phyloP scores from a whole-genome alignment of 495 filamentous ascomycete species.

The Rhizodiscina lignyota region DNA sequence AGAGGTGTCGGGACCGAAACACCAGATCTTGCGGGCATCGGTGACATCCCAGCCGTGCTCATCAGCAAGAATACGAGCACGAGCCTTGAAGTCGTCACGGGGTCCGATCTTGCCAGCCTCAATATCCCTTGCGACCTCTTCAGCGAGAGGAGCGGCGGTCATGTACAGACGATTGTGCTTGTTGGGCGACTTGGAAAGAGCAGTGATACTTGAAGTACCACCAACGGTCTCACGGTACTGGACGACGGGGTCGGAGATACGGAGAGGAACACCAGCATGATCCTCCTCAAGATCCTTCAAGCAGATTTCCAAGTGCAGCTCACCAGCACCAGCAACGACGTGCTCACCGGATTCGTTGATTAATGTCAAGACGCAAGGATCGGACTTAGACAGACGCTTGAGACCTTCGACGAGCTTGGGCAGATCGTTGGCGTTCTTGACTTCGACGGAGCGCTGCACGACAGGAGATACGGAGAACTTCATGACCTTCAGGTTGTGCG shows the following conservation, averaged over 20 bases:
- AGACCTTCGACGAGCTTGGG: slow-evolving; percentile 99
- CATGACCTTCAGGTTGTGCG: slow-evolving; percentile 99
- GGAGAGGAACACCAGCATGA: slow-evolving; percentile 94
- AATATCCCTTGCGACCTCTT: slow-evolving; percentile 83
- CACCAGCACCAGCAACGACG: slow-evolving; percentile 96
- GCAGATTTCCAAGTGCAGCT: slow-evolving; percentile 99
- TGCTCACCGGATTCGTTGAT: slow-evolving; percentile 92
- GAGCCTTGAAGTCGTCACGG: slow-evolving; percentile 98
- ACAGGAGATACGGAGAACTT: slow-evolving; percentile 99
- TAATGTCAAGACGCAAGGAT: slow-evolving; percentile 86
- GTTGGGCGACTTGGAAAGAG: slow-evolving; percentile 98
- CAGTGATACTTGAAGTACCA: slow-evolving; percentile 73
- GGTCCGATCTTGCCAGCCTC: slow-evolving; percentile 83
- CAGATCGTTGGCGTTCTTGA: slow-evolving; percentile 99
- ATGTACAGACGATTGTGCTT: slow-evolving; percentile 99
- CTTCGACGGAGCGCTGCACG: slow-evolving; percentile 95
- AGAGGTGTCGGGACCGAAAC: slow-evolving; percentile 94
- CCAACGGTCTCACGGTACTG: slow-evolving; percentile 92
- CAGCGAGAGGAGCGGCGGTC: slow-evolving; percentile 69
- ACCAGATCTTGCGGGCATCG: slow-evolving; percentile 99
- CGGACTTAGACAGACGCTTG: slow-evolving; percentile 99
- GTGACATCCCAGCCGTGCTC: slow-evolving; percentile 99
- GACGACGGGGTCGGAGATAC: slow-evolving; percentile 92
- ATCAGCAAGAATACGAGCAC: slow-evolving; percentile 91
- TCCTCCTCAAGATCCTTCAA: slow-evolving; percentile 99